A percentile compares a stretch with the other conserved stretches of the same genome.
Conservation (phyloP, 1,139 yeast species). For the Tardiomyces blankii region DNA sequence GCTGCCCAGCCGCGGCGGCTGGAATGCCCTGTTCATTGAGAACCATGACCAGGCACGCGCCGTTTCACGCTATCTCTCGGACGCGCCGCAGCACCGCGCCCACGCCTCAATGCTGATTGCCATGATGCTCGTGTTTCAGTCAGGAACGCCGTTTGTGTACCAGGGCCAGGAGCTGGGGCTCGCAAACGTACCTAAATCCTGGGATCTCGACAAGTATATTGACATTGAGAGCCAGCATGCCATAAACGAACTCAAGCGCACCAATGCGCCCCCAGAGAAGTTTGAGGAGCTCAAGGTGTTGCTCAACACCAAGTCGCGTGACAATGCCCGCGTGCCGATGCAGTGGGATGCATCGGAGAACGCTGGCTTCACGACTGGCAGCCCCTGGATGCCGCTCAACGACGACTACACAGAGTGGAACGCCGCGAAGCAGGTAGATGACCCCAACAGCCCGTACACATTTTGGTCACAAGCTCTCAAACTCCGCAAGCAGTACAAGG, state of each 20-base stretch:
- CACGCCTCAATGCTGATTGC: slow-evolving; percentile 40
- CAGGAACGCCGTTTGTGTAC: slow-evolving; percentile 47
- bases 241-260: slow-evolving; percentile 23
- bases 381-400: slow-evolving; percentile 47
- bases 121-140: slow-evolving; percentile 35
- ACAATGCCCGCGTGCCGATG: slow-evolving; percentile 48
- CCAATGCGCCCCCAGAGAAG: slow-evolving; percentile 25
- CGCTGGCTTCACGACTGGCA: slow-evolving; percentile 40
- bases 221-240: slow-evolving; percentile 40
- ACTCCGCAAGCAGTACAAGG: slow-evolving; percentile 36
- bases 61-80: slow-evolving; percentile 42
- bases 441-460: slow-evolving; percentile 36
- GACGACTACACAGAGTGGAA: slow-evolving; percentile 41
- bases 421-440: slow-evolving; percentile 36
- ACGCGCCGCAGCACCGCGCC: slow-evolving; percentile 26
- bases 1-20: slow-evolving; percentile 41
- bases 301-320: slow-evolving; percentile 26
- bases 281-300: slow-evolving; percentile 23
- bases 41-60: slow-evolving; percentile 51
- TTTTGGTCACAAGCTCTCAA: slow-evolving; percentile 37
- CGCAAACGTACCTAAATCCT: slow-evolving; percentile 36
- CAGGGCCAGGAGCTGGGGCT: slow-evolving; percentile 55
- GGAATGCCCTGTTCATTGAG: slow-evolving; percentile 48
- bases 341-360: slow-evolving; percentile 40
- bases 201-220: slow-evolving; percentile 41